phyloP scores from a whole-genome alignment of 106 monocot species.

The Apostasia ramifera region DNA sequence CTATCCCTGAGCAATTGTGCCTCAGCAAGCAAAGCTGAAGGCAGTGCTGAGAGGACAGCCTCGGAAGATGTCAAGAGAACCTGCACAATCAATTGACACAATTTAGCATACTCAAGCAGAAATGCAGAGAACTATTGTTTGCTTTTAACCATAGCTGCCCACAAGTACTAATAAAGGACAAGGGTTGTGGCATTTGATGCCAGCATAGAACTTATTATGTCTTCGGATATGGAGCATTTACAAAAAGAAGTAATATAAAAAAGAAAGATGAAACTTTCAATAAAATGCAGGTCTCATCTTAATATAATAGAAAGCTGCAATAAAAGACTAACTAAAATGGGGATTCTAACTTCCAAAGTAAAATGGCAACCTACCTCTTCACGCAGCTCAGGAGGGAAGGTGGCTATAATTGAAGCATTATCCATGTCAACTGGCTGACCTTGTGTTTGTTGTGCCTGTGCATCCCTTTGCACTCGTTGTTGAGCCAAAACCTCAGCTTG shows the following conservation, averaged over 20 bases:
- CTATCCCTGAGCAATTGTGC: constrained; percentile 69
- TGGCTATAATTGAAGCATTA: constrained; percentile 83
- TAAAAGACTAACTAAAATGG: too few species aligned
- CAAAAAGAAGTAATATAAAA: background rate
- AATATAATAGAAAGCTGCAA: background rate
- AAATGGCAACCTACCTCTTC: constrained; percentile 40
- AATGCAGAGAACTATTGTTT: background rate
- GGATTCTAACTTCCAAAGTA: background rate
- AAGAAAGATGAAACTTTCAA: background rate
- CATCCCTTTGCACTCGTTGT: constrained; percentile 52
- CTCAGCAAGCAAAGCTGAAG: constrained; percentile 69
- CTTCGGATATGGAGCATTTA: too few species aligned
- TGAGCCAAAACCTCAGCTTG: constrained; percentile 83
- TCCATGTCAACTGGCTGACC: constrained; percentile 82
- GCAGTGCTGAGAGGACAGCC: constrained; percentile 63
- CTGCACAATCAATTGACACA: constrained; percentile 14
- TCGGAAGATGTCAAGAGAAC: constrained; percentile 78
- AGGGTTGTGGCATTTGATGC: too few species aligned
- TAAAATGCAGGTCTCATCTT: background rate
- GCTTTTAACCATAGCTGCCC: background rate
- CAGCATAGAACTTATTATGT: too few species aligned
- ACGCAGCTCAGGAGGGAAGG: constrained; percentile 72
- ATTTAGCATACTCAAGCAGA: background rate
- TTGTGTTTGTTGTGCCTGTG: constrained; percentile 33
- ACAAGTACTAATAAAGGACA: background rate